Conservation (phyloP, 208 protist genomes). For the Leishmania major region DNA sequence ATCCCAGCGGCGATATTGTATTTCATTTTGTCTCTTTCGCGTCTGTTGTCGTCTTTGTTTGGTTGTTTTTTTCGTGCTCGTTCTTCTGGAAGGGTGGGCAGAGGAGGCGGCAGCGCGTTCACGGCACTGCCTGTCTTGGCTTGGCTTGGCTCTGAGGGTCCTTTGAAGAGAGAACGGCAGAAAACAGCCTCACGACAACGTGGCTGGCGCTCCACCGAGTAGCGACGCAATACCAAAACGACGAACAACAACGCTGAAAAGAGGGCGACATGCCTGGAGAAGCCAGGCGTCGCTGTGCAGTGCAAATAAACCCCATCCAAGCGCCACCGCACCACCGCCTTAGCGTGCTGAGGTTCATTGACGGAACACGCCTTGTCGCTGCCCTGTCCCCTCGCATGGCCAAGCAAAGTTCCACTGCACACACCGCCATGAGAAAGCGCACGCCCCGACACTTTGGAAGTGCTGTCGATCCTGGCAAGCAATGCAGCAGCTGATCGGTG, state of each 20-base stretch:
- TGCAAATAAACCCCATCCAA: not conserved
- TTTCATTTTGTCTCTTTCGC: too few species aligned
- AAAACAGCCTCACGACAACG: not conserved
- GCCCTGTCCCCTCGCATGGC: not conserved
- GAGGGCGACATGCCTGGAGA: not conserved
- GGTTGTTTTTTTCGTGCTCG: not conserved
- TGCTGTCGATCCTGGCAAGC: not conserved
- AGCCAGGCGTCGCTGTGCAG: not conserved
- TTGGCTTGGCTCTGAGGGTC: not conserved
- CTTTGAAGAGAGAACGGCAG: not conserved
- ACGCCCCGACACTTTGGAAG: not conserved
- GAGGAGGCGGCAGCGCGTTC: not conserved
- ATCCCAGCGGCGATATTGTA: not conserved
- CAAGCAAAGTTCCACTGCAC: not conserved
- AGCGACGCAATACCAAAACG: not conserved
- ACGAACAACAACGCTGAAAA: not conserved
- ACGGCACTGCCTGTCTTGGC: not conserved
- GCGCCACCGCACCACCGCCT: not conserved
- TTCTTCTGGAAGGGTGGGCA: not conserved
- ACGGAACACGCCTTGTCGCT: not conserved
- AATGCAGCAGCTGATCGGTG: not conserved
- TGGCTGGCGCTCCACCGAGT: too few species aligned
- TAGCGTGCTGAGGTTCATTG: not conserved
- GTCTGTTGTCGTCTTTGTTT: not conserved
- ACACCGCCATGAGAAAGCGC: not conserved